Percentiles rank a stretch among this genome's conserved stretches.
phyloP scores from a whole-genome alignment of 345 rosid species.

The Eutrema yunnanense region DNA sequence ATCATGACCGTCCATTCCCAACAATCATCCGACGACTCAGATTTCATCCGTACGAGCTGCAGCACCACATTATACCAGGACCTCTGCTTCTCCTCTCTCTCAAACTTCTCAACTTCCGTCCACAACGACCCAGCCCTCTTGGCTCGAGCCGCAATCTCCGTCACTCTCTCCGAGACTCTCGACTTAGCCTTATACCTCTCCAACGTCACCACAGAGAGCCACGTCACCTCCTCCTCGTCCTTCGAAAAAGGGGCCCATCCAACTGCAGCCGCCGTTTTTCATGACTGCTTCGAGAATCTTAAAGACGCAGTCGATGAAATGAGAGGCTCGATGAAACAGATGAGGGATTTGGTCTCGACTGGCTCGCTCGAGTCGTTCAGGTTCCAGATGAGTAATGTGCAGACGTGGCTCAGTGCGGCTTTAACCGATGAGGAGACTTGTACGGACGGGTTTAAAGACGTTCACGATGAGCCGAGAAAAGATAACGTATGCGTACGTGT shows the following conservation, averaged over 20 bases:
- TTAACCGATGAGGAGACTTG: constrained; percentile 88
- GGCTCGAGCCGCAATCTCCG: constrained; percentile 60
- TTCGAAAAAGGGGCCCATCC: constrained; percentile 3
- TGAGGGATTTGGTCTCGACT: constrained; percentile 41
- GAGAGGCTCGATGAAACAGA: constrained; percentile 73
- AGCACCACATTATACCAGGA: constrained; percentile 69
- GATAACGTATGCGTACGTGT: constrained; percentile 45
- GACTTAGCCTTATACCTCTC: constrained; percentile 47
- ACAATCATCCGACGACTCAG: constrained; percentile 25
- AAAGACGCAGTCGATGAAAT: constrained; percentile 86
- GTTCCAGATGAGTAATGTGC: constrained; percentile 83
- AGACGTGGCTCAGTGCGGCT: constrained; percentile 97
- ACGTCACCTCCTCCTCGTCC: constrained; percentile 15
- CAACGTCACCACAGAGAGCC: constrained; percentile 49
- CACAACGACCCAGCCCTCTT: constrained; percentile 50
- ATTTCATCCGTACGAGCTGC: constrained; percentile 74
- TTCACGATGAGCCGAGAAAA: constrained; percentile 45
- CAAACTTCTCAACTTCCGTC: constrained; percentile 46
- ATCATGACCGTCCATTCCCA: constrained; percentile 27
- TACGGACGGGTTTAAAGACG: constrained; percentile 68
- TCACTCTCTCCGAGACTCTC: constrained; percentile 47
- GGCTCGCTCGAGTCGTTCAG: constrained; percentile 40
- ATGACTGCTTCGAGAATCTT: constrained; percentile 77
- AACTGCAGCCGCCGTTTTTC: constrained; percentile 48
- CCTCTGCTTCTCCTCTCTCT: constrained; percentile 63